Evolutionary conservation across 768 basidiomycete species (phyloP).

Genomic region (Hypholoma sublateritium): DNA sequence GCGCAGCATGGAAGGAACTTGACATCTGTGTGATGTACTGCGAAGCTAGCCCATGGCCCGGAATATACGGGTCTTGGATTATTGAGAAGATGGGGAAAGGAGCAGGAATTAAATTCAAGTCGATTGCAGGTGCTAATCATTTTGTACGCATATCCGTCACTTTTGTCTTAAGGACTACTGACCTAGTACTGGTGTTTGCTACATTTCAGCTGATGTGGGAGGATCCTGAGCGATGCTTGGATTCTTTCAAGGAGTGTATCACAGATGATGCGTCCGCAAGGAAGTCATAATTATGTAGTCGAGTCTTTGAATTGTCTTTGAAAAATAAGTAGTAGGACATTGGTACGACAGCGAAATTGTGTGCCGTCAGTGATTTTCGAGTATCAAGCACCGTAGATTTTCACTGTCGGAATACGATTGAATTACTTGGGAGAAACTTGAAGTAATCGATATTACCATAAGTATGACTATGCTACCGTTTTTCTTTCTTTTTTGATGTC

Average conservation of each 20-base stretch:
- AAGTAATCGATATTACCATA: too few species aligned
- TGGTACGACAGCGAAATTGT: too few species aligned
- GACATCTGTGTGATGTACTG: constrained; percentile 13
- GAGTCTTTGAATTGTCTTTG: too few species aligned
- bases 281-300: too few species aligned
- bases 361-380: too few species aligned
- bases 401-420: too few species aligned
- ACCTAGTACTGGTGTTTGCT: neutral
- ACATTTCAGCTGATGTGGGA: neutral
- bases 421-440: too few species aligned
- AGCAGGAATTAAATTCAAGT: constrained; percentile 10
- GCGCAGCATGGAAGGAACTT: constrained; percentile 11
- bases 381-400: too few species aligned
- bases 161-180: neutral
- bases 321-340: too few species aligned
- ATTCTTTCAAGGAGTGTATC: neutral
- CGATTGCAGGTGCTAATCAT: constrained; percentile 17
- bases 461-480: too few species aligned
- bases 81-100: constrained; percentile 13
- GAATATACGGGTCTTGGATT: constrained; percentile 14
- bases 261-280: too few species aligned
- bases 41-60: constrained; percentile 15
- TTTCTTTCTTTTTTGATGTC: too few species aligned
- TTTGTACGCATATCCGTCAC: constrained; percentile 15
- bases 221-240: neutral